phyloP scores from a whole-genome alignment of 257 asterid species.

The Lantana camara region DNA sequence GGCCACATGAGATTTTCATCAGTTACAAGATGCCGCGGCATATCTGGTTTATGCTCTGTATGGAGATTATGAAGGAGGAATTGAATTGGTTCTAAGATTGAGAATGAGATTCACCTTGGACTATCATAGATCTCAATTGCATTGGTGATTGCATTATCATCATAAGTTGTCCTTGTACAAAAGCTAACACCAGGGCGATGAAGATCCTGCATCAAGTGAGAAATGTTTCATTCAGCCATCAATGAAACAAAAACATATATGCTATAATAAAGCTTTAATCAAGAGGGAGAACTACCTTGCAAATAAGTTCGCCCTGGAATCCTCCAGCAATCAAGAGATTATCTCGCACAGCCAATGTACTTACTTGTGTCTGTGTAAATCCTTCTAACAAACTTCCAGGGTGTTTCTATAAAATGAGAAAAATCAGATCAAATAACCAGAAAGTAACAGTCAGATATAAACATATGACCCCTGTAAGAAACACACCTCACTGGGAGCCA shows the following conservation, averaged over 20 bases:
- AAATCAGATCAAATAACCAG: slow-evolving; percentile 17
- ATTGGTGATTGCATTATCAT: slow-evolving; percentile 58
- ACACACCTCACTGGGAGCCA: slow-evolving; percentile 52
- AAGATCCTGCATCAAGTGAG: slow-evolving; percentile 48
- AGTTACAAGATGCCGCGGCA: neutral
- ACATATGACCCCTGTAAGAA: slow-evolving; percentile 9
- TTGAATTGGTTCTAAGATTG: slow-evolving; percentile 11
- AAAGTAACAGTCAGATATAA: slow-evolving; percentile 17
- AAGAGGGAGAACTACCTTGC: slow-evolving; percentile 45
- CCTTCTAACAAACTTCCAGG: slow-evolving; percentile 58
- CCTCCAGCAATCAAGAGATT: slow-evolving; percentile 58
- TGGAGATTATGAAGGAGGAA: neutral
- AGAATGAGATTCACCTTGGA: slow-evolving; percentile 40
- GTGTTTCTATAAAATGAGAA: slow-evolving; percentile 39
- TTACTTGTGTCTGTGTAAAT: slow-evolving; percentile 54
- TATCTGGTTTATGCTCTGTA: slow-evolving; percentile 3
- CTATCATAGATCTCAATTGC: slow-evolving; percentile 50
- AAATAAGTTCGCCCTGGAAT: slow-evolving; percentile 59
- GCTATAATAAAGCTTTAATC: neutral
- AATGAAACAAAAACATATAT: slow-evolving; percentile 6
- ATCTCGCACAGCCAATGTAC: slow-evolving; percentile 56
- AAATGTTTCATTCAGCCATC: slow-evolving; percentile 20
- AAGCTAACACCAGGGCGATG: slow-evolving; percentile 66
- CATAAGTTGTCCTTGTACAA: slow-evolving; percentile 71
- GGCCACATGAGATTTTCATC: neutral